Percentiles rank a stretch among this genome's conserved stretches.
Conservation (phyloP, 305 asterid species). For the Fraxinus sp. region DNA sequence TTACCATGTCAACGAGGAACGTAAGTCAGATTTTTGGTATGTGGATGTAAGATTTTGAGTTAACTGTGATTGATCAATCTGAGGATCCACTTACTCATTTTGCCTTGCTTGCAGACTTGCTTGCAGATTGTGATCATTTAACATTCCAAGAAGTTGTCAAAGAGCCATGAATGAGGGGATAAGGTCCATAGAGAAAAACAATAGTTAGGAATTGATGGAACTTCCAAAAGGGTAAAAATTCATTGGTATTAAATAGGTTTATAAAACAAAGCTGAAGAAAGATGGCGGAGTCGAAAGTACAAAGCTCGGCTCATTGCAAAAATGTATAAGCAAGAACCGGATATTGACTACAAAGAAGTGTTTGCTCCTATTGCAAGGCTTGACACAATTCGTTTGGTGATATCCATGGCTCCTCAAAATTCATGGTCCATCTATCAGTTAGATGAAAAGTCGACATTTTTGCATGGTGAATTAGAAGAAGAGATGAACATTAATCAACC, state of each 20-base stretch:
- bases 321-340: background rate
- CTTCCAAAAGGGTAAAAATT: background rate
- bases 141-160: background rate
- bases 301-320: background rate
- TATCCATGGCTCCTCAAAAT: background rate
- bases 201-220: background rate
- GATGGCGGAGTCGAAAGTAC: background rate
- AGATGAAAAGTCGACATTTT: background rate
- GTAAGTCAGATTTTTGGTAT: background rate
- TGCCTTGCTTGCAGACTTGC: background rate
- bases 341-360: background rate
- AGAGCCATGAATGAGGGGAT: background rate
- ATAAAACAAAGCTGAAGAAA: background rate
- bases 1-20: background rate
- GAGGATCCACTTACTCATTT: background rate
- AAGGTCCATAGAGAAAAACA: background rate
- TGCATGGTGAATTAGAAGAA: background rate
- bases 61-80: background rate
- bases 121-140: background rate
- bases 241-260: background rate
- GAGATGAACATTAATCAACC: background rate
- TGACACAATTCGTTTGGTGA: background rate
- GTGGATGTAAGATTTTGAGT: background rate
- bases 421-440: background rate
- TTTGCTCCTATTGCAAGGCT: background rate